Evolutionary conservation across 495 filamentous ascomycete species (phyloP), one percentile per base, ranked within the genome.

Genomic region (Diplogelasinospora grovesii): DNA sequence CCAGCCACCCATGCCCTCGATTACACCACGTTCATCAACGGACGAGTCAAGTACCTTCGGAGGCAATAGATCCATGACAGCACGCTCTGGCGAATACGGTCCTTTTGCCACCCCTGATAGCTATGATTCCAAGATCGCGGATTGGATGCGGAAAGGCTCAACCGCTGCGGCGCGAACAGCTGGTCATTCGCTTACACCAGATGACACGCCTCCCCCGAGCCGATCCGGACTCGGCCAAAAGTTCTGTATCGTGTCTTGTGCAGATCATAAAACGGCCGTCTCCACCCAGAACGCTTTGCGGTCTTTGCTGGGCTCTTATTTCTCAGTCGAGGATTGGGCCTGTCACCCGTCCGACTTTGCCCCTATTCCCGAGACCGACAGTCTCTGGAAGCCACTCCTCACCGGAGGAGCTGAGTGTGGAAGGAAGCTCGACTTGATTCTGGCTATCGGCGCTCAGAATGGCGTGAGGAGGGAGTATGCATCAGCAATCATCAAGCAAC

Each of bases 231-330:
- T 28, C 33, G 14, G 36, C 26, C 28, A 39, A 24, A 45, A 45
- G 26, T 61, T 72, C 27, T 54, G 65, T 33, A 61, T 57, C 5
- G 54, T 72, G 11, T 48, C 50, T 7, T 55, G 52, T 5, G 42
- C 39, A 16, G 45, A 53, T 9, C 60, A n/a, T n/a, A n/a, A 65
- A 24, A 63, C 69, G 8, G 63, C 66, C 2, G 59, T 63, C 4
- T 56, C 57, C 20, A 52, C 63, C 9, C 69, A 72, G 35, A 71
- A 70, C 43, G 50, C 57, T 0, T 27, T 72, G 22, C 54, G 69
- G 4, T 60, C 62, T 8, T 52, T 69, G 15, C 52, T 71, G 1
- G 55, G 52, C 8, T 43, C 47, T 5, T 55, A 64, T 38, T 64
- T 68, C 22, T 54, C 65, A 0, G 48, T 61, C 2, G 60, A 59